Evolutionary conservation across 2,329 filamentous ascomycete genomes (phyloP), one percentile per base, ranked within the genome.

Genomic region (Thermochaetoides dissita): DNA sequence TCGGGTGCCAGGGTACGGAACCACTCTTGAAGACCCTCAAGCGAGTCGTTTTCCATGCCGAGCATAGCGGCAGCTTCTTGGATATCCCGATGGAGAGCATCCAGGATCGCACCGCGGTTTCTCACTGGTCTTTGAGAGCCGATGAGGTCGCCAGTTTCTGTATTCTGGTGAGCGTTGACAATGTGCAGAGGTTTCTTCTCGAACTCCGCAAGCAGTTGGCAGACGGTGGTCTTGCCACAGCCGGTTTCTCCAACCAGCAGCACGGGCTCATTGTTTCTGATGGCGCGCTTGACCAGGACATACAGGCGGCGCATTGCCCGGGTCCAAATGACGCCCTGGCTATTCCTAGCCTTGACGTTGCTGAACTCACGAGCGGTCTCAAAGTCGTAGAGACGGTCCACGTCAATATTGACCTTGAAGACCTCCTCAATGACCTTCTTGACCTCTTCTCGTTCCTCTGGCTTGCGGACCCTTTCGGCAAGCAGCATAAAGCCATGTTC

Each of bases 111-210:
- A 10, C 79, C 76, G 35, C 88, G 76, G 58, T 96, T 96, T 49
- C 93, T 75, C 17, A 96, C 76, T 3, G 91, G 91, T 46, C 91
- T 70, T 59, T 98, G 91, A 3, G 91, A 91, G 49, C 91, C 91
- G 50, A 99, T 96, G 8, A 99, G 69, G 60, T 99, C 91, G 10
- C 91, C 89, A 0, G 93, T 96, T 59, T 99, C 93, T 0, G 91
- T 88, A 51, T 98, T 99, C 52, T 96, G 89, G 61, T 99, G 93
- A 3, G 93, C 91, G 57, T 98, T 99, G 55, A 98, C 81, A 52
- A 89, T 91, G 51, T 88, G 79, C 34, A 99, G 66, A 48, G 84
- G 68, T 53, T 81, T 86, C 10, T 70, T 67, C 48, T 85, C 72
- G 4, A 84, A 81, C 55, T 94, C 82, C 3, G 91, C 87, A 41